A percentile compares a stretch with the other conserved stretches of the same genome.
These are phyloP conservation scores for Zymoseptoria pseudotritici DNA, from an alignment of 2,329 filamentous ascomycete genomes.

Conservation along the genomic window DNA sequence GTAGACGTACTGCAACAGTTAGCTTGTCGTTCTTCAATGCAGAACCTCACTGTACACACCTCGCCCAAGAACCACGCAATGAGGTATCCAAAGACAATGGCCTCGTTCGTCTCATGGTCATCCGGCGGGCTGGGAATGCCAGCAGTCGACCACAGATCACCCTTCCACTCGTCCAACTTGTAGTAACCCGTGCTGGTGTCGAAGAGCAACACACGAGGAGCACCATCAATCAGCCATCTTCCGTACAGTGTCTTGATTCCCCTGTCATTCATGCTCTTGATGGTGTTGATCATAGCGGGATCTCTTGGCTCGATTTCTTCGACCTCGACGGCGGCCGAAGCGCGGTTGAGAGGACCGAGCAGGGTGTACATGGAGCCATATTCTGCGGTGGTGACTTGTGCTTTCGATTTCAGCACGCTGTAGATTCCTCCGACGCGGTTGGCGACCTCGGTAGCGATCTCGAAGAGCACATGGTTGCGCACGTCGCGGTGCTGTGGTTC, in stretches of 20 bases:
- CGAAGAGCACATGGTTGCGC: constrained; percentile 92
- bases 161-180: constrained; percentile 93
- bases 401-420: constrained; percentile 98
- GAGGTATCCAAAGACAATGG: constrained; percentile 93
- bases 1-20: constrained; percentile 65
- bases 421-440: constrained; percentile 99
- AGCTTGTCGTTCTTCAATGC: constrained; percentile 1
- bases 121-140: constrained; percentile 88
- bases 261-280: constrained; percentile 85
- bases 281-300: constrained; percentile 70
- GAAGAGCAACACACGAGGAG: constrained; percentile 85
- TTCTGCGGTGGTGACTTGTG: constrained; percentile 92
- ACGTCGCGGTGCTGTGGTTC: constrained; percentile 57
- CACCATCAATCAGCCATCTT: constrained; percentile 94
- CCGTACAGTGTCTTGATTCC: constrained; percentile 88
- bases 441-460: constrained; percentile 93
- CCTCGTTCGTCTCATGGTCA: constrained; percentile 94
- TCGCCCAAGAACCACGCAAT: constrained; percentile 98
- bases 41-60: constrained; percentile 46
- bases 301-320: constrained; percentile 83
- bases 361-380: constrained; percentile 97
- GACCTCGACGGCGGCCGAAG: constrained; percentile 94
- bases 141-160: constrained; percentile 85
- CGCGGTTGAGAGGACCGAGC: constrained; percentile 86
- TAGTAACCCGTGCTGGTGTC: constrained; percentile 90